phyloP scores from a whole-genome alignment of 805 yeast genomes.

The Zygosaccharomyces siamensis region DNA sequence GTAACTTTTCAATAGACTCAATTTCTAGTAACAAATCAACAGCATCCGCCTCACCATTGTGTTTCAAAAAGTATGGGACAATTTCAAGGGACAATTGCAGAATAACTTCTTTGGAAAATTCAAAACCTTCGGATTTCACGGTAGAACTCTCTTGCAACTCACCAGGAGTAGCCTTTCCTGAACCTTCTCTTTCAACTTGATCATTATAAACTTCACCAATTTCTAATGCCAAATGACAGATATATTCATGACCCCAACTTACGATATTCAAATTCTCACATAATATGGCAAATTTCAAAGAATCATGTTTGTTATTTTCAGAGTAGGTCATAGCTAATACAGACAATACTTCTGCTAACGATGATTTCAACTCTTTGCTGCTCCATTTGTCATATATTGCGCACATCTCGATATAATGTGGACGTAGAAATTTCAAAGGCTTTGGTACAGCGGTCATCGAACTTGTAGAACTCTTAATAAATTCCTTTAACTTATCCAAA shows the following conservation, averaged over 20 bases:
- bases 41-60: constrained; percentile 98
- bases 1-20: constrained; percentile 77
- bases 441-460: constrained; percentile 99
- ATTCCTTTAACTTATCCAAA: constrained; percentile 65
- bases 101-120: constrained; percentile 41
- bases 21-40: constrained; percentile 88
- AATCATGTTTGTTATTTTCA: constrained; percentile 72
- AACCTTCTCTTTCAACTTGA: constrained; percentile 38
- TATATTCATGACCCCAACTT: constrained; percentile 97
- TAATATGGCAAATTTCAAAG: constrained; percentile 70
- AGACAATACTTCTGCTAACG: constrained; percentile 83
- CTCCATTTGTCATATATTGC: constrained; percentile 67
- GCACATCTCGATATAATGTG: constrained; percentile 69
- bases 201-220: constrained; percentile 82
- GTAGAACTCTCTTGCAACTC: constrained; percentile 18
- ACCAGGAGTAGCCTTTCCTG: constrained; percentile 10
- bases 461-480: constrained; percentile 87
- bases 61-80: constrained; percentile 85
- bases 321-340: constrained; percentile 94
- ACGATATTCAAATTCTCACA: constrained; percentile 55
- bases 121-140: constrained; percentile 13
- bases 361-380: constrained; percentile 42
- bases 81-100: constrained; percentile 66
- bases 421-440: constrained; percentile 91
- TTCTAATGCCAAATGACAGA: constrained; percentile 92